Base-by-base conservation (phyloP, 108 stramenopile genomes). In the Epithemia pelagica region DNA sequence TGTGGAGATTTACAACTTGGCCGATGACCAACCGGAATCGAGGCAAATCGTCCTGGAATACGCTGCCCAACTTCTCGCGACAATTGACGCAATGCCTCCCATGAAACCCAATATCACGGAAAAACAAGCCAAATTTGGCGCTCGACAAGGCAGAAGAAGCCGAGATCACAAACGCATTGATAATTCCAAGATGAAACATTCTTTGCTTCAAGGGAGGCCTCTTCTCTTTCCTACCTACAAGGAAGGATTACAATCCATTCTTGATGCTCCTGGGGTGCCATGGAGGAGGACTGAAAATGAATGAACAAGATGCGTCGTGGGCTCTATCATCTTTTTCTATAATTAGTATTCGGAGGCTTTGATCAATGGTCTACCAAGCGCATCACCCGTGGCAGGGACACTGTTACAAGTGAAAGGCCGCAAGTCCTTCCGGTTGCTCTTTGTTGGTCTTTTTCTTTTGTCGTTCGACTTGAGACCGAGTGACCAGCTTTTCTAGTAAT, bases 401-500 rank as follows among this genome's bases (percentile, higher is more conserved):
- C 37, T 46, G 15, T 15, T 46, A 5, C 5, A 46, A 10, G 37
- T 46, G 56, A 21, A 58, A 27, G 7, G 26, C 56, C 7, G 56
- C 7, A 58, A 58, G 56, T 58, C 56, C 56, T 27, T 58, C 56
- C 7, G 56, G 56, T 21, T 58, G 25, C 25, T 58, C 56, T 58
- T 7, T 7, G 22, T 27, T 27, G 7, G 22, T 37, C 2, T 3
- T 7, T 55, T 54, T 66, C 25, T 37, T 31, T 56, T 37, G 27
- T 54, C 83, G 85, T 52, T 75, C 66, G 37, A 80, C 29, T 81
- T 82, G 78, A 28, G 78, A 82, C 30, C 82, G 78, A 3, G 88
- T 88, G 8, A 86, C 83, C 20, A 92, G 68, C 62, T 85, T 88
- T 65, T 92, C 91, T 0, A 88, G 88, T 15, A 92, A 66, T 29